Evolutionary conservation across 495 filamentous ascomycete species (phyloP).

Genomic region (Penicillium macrosclerotiorum): DNA sequence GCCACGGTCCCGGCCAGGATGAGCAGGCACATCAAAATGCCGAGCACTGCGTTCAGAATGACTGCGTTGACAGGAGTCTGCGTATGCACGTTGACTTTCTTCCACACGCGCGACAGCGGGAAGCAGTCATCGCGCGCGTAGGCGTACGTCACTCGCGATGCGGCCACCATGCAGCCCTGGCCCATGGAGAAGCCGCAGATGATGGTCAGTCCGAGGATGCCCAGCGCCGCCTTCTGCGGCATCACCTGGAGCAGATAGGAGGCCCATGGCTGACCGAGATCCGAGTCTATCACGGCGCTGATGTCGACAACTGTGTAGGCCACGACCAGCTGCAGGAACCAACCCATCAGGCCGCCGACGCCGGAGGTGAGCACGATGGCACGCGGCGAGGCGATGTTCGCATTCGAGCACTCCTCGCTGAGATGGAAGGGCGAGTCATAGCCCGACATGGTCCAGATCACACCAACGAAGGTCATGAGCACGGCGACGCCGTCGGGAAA

Average conservation of each 20-base stretch:
- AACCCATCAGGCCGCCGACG: conserved; percentile 67
- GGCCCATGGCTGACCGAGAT: conserved; percentile 74
- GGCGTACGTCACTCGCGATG: conserved; percentile 74
- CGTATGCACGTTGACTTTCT: conserved; percentile 63
- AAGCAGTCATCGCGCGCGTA: conserved; percentile 80
- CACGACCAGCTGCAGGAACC: conserved; percentile 74
- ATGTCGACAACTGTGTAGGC: conserved; percentile 79
- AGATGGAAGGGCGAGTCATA: conserved; percentile 78
- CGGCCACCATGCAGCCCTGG: conserved; percentile 80
- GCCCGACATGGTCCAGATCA: conserved; percentile 66
- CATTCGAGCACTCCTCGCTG: conserved; percentile 76
- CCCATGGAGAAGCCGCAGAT: conserved; percentile 79
- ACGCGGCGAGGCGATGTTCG: conserved; percentile 68
- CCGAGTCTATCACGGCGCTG: conserved; percentile 54
- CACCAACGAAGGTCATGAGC: conserved; percentile 70
- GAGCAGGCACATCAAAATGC: conserved; percentile 62
- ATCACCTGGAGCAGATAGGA: conserved; percentile 71
- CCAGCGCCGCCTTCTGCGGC: conserved; percentile 62
- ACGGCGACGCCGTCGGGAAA: conserved; percentile 70
- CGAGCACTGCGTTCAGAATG: conserved; percentile 66
- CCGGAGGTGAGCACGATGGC: conserved; percentile 74
- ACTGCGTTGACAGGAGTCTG: conserved; percentile 77
- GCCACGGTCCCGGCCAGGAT: conserved; percentile 66
- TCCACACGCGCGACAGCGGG: conserved; percentile 62
- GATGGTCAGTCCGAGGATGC: conserved; percentile 68